Base-by-base conservation (phyloP, 805 yeast genomes). In the Candida fluviatilis region DNA sequence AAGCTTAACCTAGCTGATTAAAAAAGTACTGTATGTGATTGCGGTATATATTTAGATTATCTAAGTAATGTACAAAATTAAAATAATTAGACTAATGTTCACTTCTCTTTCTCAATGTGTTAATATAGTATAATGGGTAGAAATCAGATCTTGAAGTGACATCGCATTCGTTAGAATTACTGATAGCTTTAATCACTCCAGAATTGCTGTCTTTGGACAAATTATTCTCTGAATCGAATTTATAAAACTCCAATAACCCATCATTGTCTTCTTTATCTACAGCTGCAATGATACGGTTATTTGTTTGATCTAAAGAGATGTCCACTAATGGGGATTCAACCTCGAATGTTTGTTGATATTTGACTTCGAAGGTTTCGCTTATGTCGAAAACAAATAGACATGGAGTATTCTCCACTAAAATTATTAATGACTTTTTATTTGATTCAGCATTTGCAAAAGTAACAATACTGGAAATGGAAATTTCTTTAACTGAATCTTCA, bases 91-190 rank as follows among this genome's bases (percentile, higher is more conserved):
- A n/a, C n/a, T n/a, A 79, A 55, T 79, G 82, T 52, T 79, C 84
- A 34, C 82, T 81, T 53, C 81, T 74, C 57, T 80, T 80, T 49
- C 83, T 71, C 51, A 80, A 67, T 14, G 72, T 55, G 41, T 68
- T 65, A 34, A 71, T 57, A 38, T 66, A 60, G 50, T 76, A 76
- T 50, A 80, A 65, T 13, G 80, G 76, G 37, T 69, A 70, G 36
- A 73, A 51, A 17, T 66, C 73, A 2, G 57, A 54, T 14, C 62
- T 58, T 7, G 60, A 49, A 3, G 53, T 58, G 7, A 65, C 69
- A 2, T 60, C 60, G 34, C 61, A 59, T 8, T 57, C 54, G 32
- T 63, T 58, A 11, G 51, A 43, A 3, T 44, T 45, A 4, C 60
- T 42, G 28, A 71, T 53, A 12, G 50, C 38, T 11, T 47, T 37